Base-by-base conservation (phyloP, 2,329 filamentous ascomycete species). In the Fusarium napiforme region DNA sequence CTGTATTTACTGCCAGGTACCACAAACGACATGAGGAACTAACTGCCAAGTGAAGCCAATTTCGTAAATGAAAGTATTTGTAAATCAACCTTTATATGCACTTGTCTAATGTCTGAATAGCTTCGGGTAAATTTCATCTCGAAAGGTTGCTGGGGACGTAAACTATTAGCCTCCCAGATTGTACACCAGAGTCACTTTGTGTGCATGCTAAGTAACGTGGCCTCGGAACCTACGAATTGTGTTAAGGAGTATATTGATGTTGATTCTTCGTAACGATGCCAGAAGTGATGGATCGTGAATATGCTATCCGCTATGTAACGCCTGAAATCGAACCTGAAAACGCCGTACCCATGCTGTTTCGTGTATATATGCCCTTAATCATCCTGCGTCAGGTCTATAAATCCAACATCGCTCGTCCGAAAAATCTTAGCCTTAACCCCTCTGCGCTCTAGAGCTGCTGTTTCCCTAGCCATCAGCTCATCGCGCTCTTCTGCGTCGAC, bases 341-440 rank as follows among this genome's bases (percentile, higher is more conserved):
- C 63, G 50, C 71, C 71, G 7, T 32, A 19, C 14, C 46, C 23
- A 69, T 69, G 53, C 28, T 45, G 16, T 21, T 50, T 39, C 28
- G 57, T 30, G n/a, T 53, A 26, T 18, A n/a, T 32, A 34, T 32
- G 50, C 36, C 53, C 19, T 65, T 32, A 79, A 65, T 77, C 76
- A 39, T 79, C 78, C 45, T 75, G 60, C 10, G 81, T 82, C 40
- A 83, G 71, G 49, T 83, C 81, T 59, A 83, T 78, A 43, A 81
- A 73, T 6, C 77, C 76, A 37, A 82, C 75, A 40, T 82, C 81
- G 18, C 81, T 83, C 73, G 75, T 72, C 12, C 81, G 74, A 21
- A 77, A 59, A 18, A 75, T 77, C 1, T 61, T 69, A 34, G 69
- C 64, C 15, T 47, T 62, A 23, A 65, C 45, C 15, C 78, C 76